Base-by-base conservation (phyloP, 177 flowering plant genomes). In the Vitis hybrid region DNA sequence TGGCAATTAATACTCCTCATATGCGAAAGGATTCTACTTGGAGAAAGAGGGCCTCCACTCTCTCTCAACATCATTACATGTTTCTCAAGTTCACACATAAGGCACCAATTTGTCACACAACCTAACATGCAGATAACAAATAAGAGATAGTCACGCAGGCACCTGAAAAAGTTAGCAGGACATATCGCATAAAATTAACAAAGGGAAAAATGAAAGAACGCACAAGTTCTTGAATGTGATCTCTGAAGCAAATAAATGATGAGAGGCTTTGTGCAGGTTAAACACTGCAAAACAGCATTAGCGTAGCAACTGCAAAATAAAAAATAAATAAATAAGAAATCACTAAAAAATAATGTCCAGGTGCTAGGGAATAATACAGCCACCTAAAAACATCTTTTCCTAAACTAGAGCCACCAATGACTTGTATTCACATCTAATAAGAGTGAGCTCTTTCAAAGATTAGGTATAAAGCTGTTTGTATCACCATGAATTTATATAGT, bases 241-340 rank as follows among this genome's bases (percentile, higher is more conserved):
- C 83, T 82, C 54, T 58, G 88, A 59, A 90, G 92, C 79, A 89
- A 83, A 81, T 87, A 92, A 70, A 81, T 68, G 49, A 69, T 77
- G n/a, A 92, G 90, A 65, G 97, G 97, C 87, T 86, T 90, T 78
- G 97, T 92, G 83, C 78, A 86, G 63, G 89, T 88, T 79, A 92
- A 73, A 74, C 95, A 89, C 78, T 92, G 97, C 82, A 92, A 73
- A 58, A 90, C 92, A 62, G 95, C 92, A 88, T 92, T 92, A 11
- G 97, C 97, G 79, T 92, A 90, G 82, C 97, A 92, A 69, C 97
- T 92, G 93, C 86, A 69, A 64, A 63, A 67, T 2, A 66, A 58
- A 74, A 50, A n/a, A 71, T 24, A 13, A 14, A 32, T 48, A 48
- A 20, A 57, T 20, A 15, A 58, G 11, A 3, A 10, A 58, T 58